Conservation (phyloP, 108 stramenopile species). For the Cyclotella atomus region DNA sequence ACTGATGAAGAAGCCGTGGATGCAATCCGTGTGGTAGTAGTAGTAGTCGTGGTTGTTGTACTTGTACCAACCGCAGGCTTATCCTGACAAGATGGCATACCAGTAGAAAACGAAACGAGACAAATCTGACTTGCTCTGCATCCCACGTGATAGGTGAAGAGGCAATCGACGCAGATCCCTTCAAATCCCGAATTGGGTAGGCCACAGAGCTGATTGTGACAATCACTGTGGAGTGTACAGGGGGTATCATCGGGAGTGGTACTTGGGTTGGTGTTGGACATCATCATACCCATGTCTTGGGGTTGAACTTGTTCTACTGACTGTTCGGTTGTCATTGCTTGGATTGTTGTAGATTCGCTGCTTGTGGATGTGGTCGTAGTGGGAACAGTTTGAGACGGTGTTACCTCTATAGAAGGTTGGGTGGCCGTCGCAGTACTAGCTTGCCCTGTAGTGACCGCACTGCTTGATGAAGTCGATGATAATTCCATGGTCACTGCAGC, state of each 20-base stretch:
- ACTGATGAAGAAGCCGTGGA: not conserved
- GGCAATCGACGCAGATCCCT: constrained; percentile 7
- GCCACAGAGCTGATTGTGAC: constrained; percentile 1
- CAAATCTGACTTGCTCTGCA: not conserved
- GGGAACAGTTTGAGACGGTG: too few species aligned
- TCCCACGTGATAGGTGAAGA: not conserved
- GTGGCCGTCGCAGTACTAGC: too few species aligned
- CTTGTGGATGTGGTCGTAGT: too few species aligned
- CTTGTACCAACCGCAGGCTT: not conserved
- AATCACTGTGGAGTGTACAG: not conserved
- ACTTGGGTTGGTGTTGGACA: not conserved
- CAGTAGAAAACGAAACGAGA: not conserved
- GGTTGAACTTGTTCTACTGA: not conserved
- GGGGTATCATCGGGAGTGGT: not conserved
- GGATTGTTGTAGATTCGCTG: not conserved
- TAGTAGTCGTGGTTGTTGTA: not conserved
- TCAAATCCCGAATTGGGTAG: not conserved
- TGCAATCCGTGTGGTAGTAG: not conserved
- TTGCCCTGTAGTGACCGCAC: too few species aligned
- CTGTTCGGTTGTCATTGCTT: not conserved
- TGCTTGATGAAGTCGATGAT: too few species aligned
- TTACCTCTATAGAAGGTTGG: too few species aligned
- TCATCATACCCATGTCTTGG: not conserved
- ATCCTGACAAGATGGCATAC: not conserved
- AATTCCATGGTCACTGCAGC: too few species aligned